Percentiles rank a stretch among this genome's conserved stretches.
Conservation (phyloP, 192 early-diverging fungal species). For the Gonapodya prolifera region DNA sequence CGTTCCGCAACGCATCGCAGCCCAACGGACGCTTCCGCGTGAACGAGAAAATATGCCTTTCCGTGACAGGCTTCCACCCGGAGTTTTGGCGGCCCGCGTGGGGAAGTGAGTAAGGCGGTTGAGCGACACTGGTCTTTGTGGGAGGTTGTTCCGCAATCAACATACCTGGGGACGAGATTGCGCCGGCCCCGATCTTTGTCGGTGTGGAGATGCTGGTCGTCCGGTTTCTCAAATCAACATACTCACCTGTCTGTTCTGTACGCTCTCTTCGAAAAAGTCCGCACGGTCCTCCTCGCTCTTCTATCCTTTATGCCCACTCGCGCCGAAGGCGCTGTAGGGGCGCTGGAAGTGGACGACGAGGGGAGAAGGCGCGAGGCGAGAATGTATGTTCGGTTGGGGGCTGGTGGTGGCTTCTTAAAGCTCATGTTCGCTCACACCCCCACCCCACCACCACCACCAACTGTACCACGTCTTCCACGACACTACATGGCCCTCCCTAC, state of each 20-base stretch:
- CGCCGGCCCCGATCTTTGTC: background rate
- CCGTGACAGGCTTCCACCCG: constrained; percentile 86
- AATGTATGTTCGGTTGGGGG: background rate
- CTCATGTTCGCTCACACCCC: background rate
- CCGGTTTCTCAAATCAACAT: background rate
- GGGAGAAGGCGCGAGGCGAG: constrained; percentile 29
- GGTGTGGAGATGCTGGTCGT: background rate
- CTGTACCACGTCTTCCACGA: no score
- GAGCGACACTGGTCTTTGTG: background rate
- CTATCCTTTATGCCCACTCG: constrained; percentile 83
- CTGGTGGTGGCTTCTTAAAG: background rate
- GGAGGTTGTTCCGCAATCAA: background rate
- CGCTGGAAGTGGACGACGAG: constrained; percentile 53
- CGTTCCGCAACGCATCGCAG: no score
- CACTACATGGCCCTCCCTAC: no score
- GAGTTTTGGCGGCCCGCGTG: constrained; percentile 95
- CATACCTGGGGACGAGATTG: background rate
- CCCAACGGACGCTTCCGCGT: constrained; percentile 68
- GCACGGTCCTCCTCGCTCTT: constrained; percentile 76
- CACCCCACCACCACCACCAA: background rate
- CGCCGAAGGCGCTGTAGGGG: constrained; percentile 68
- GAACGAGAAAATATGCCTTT: constrained; percentile 88
- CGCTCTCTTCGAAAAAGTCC: constrained; percentile 27
- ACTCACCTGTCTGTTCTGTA: background rate
- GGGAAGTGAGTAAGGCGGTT: constrained; percentile 48